Base-by-base conservation (phyloP, 148 eudicot species). In the Chenopodium berlandieri region DNA sequence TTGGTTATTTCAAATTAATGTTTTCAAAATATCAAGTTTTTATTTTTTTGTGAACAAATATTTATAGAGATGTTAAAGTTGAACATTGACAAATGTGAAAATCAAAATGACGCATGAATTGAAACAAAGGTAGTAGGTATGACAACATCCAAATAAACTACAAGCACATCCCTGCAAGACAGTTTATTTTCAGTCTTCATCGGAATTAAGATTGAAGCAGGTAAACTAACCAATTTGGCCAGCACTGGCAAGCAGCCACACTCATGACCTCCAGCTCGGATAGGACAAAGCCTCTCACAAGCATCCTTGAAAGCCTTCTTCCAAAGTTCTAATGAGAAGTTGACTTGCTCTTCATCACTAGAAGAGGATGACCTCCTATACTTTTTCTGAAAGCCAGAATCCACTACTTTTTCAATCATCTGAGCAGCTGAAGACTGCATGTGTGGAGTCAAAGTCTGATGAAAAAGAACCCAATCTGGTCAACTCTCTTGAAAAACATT, bases 401-500 rank as follows among this genome's bases (percentile, higher is more conserved):
- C 86, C 82, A 87, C 77, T 40, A 80, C 76, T 72, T 78, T 83
- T 82, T 83, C 89, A 69, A 92, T 79, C 77, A 82, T 91, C 78
- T 90, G 91, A 82, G 97, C 88, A 86, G 97, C 97, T 72, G 91
- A 83, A 77, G 97, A 85, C 84, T 94, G 99, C 99, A 97, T 97
- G 84, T 90, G 93, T 54, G 97, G 99, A 50, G 92, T 92, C 78
- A 94, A 85, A 75, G 94, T 90, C 98, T 92, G 89, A 79, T n/a
- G 48, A 46, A 68, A 81, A 67, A 34, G 10, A 60, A 65, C 23
- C 47, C 70, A 76, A 70, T 2, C 14, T 14, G 70, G 58, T 80
- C 60, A 72, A 46, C 50, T 64, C 60, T 75, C 40, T 47, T n/a
- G 22, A 58, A 48, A 68, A 14, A 80, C 11, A 56, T 54, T 56